These are phyloP conservation scores for Gastroboletus turbinatus DNA, from an alignment of 1,284 basidiomycete genomes.

Conservation along the genomic window DNA sequence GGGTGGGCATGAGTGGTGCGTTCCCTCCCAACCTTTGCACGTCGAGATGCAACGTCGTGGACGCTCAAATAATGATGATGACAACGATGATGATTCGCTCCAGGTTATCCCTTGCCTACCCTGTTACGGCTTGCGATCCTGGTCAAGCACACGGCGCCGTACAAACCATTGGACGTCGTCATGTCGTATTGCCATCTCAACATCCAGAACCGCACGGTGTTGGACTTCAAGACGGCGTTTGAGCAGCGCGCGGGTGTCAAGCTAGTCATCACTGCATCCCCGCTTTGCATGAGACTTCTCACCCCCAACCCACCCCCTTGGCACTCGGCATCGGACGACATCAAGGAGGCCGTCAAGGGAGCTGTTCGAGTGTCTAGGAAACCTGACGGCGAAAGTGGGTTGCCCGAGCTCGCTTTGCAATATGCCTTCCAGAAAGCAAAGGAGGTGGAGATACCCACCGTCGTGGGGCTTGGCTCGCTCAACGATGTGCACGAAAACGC, in stretches of 20 bases:
- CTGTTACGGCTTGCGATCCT: slow-evolving; percentile 83
- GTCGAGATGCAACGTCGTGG: not conserved
- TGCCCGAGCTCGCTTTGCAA: slow-evolving; percentile 73
- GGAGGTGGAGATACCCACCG: slow-evolving; percentile 60
- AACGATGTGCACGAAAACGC: slow-evolving; percentile 76
- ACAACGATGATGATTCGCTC: not conserved
- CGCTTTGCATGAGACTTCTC: slow-evolving; percentile 90
- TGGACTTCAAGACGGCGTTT: slow-evolving; percentile 62
- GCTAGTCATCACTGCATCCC: slow-evolving; percentile 83
- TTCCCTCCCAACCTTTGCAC: too few relatives aligned
- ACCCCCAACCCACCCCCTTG: slow-evolving; percentile 70
- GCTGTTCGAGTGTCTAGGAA: slow-evolving; percentile 17
- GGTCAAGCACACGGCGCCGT: slow-evolving; percentile 61
- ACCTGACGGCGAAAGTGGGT: slow-evolving; percentile 28
- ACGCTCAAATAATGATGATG: not conserved
- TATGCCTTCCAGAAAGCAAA: slow-evolving; percentile 61
- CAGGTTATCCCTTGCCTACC: slow-evolving; percentile 85
- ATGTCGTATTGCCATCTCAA: slow-evolving; percentile 88
- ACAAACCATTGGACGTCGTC: slow-evolving; percentile 74
- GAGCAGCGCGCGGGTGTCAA: slow-evolving; percentile 60
- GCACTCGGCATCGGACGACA: slow-evolving; percentile 76
- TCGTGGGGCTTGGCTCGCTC: slow-evolving; percentile 72
- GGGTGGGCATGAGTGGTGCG: slow-evolving; percentile 85
- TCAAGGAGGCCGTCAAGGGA: slow-evolving; percentile 44
- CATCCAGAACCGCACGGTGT: slow-evolving; percentile 76